Percentiles rank a stretch among this genome's conserved stretches.
phyloP scores from a whole-genome alignment of 1,284 basidiomycete genomes.

The Sanghuangporus weigelae region DNA sequence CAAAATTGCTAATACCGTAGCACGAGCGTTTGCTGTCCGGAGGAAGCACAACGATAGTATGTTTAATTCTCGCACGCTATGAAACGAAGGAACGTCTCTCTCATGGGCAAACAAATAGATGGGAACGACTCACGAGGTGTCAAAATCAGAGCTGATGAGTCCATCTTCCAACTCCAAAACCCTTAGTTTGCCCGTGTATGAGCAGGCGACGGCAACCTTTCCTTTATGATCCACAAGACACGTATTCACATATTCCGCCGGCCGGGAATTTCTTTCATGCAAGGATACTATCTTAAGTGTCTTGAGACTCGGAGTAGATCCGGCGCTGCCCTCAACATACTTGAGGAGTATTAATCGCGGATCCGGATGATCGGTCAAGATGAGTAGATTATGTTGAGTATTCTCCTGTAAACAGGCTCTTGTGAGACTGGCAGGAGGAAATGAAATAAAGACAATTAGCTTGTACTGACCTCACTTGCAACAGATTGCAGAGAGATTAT shows the following conservation, averaged over 20 bases:
- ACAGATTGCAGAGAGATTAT: slow-evolving; percentile 51
- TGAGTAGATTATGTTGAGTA: slow-evolving; percentile 46
- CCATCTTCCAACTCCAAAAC: slow-evolving; percentile 52
- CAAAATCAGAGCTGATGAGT: slow-evolving; percentile 48
- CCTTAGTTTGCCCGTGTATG: slow-evolving; percentile 65
- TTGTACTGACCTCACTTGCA: slow-evolving; percentile 41
- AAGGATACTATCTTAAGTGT: slow-evolving; percentile 42
- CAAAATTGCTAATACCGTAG: slow-evolving; percentile 11
- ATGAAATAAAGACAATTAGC: neutral
- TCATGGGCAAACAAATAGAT: neutral
- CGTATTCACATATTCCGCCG: slow-evolving; percentile 63
- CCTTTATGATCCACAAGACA: slow-evolving; percentile 57
- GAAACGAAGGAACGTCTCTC: neutral
- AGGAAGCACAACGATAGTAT: slow-evolving; percentile 44
- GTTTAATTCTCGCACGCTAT: slow-evolving; percentile 71
- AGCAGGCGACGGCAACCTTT: slow-evolving; percentile 53
- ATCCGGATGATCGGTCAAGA: slow-evolving; percentile 69
- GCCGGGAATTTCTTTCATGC: slow-evolving; percentile 48
- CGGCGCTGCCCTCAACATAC: slow-evolving; percentile 31
- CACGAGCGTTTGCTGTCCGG: slow-evolving; percentile 12
- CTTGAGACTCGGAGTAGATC: slow-evolving; percentile 34
- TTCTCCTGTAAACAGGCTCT: slow-evolving; percentile 32
- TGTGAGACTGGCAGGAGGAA: neutral
- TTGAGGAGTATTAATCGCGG: slow-evolving; percentile 59
- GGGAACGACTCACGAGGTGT: slow-evolving; percentile 50